Conservation (phyloP, 2,329 filamentous ascomycete species). For the Xenoacremonium recifei region DNA sequence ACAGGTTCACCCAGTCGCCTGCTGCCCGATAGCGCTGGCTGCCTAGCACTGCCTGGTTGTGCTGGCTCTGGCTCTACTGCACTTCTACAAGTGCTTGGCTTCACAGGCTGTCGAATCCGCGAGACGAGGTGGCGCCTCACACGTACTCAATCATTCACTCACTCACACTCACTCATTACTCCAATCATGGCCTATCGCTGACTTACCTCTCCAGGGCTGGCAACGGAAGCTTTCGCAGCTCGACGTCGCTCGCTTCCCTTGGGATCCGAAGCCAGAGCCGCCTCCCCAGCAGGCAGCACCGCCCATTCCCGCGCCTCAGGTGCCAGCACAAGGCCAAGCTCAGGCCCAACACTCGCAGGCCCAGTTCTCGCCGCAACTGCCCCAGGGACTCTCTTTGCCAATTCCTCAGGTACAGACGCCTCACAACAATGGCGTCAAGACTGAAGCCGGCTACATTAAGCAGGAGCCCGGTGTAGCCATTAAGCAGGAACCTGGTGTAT, state of each 20-base stretch:
- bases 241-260: conserved; percentile 85
- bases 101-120: too few relatives aligned
- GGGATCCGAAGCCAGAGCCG: conserved; percentile 85
- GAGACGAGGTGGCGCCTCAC: too few relatives aligned
- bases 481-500: conserved; percentile 43
- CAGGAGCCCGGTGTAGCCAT: conserved; percentile 44
- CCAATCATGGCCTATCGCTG: too few relatives aligned
- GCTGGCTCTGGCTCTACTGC: too few relatives aligned
- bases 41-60: too few relatives aligned
- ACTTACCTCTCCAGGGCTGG: conserved; percentile 90
- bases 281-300: conserved; percentile 32
- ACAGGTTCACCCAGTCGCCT: neutral
- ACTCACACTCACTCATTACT: too few relatives aligned
- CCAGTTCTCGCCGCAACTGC: conserved; percentile 30
- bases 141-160: too few relatives aligned
- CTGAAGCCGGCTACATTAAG: conserved; percentile 46
- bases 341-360: conserved; percentile 28
- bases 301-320: conserved; percentile 16
- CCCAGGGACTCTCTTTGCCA: conserved; percentile 28
- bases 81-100: too few relatives aligned
- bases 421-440: conserved; percentile 38
- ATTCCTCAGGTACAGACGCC: conserved; percentile 21
- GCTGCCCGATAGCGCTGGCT: too few relatives aligned
- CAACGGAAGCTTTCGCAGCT: conserved; percentile 85
- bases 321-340: too few relatives aligned